A percentile compares a stretch with the other conserved stretches of the same genome.
Evolutionary conservation across 495 filamentous ascomycete genomes (phyloP).

Genomic region (Xylaria castorea): DNA sequence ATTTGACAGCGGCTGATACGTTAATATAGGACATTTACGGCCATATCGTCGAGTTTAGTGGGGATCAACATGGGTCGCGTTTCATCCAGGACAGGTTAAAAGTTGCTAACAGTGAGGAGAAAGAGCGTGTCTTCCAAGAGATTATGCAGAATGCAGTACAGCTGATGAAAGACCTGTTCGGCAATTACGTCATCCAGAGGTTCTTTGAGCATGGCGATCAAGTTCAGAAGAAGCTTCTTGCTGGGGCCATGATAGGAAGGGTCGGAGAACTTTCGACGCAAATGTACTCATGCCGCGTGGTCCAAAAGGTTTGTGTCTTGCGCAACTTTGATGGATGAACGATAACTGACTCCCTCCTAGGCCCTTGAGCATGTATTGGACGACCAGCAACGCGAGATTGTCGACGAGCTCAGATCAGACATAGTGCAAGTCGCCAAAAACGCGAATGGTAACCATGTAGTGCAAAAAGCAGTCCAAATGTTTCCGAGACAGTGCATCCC

Average conservation of each 20-base stretch:
- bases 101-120: slow-evolving; percentile 95
- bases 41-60: slow-evolving; percentile 92
- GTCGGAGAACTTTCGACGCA: slow-evolving; percentile 80
- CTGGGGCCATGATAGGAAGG: slow-evolving; percentile 84
- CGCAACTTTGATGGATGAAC: neutral
- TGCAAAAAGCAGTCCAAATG: slow-evolving; percentile 92
- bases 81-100: slow-evolving; percentile 97
- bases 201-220: slow-evolving; percentile 97
- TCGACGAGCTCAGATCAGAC: slow-evolving; percentile 81
- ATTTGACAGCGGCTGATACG: slow-evolving; percentile 8
- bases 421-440: slow-evolving; percentile 84
- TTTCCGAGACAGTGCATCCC: slow-evolving; percentile 82
- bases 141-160: slow-evolving; percentile 82
- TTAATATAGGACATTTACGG: slow-evolving; percentile 77
- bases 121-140: slow-evolving; percentile 90
- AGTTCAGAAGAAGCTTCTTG: slow-evolving; percentile 86
- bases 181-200: slow-evolving; percentile 98
- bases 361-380: slow-evolving; percentile 90
- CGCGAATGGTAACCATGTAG: slow-evolving; percentile 95
- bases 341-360: slow-evolving; percentile 50
- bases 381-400: slow-evolving; percentile 85
- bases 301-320: slow-evolving; percentile 75
- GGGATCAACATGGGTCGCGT: slow-evolving; percentile 92
- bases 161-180: slow-evolving; percentile 95
- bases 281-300: slow-evolving; percentile 96